These are phyloP conservation scores for Didymella sp. DNA, from an alignment of 2,329 filamentous ascomycete species.

Conservation along the genomic window DNA sequence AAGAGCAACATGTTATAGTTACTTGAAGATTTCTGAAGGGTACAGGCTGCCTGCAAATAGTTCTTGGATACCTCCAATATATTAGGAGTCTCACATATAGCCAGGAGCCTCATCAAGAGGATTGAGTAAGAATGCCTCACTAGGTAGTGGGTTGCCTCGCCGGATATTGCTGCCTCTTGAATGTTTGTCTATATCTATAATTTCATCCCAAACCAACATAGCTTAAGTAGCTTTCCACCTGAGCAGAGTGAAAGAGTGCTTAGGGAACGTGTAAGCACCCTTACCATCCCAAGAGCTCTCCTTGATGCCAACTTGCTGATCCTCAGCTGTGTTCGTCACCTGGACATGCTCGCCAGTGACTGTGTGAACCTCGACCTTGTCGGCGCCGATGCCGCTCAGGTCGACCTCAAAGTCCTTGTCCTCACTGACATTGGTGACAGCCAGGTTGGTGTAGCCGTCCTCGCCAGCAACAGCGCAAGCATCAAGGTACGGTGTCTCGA, in stretches of 20 bases:
- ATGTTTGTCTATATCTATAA: constrained; percentile 1
- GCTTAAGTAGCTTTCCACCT: constrained; percentile 56
- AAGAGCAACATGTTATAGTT: no score
- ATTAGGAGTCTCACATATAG: no score
- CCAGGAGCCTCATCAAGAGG: no score
- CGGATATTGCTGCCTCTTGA: not conserved
- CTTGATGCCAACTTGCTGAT: constrained; percentile 67
- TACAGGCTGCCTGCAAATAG: no score
- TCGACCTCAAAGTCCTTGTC: constrained; percentile 65
- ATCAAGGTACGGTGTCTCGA: constrained; percentile 75
- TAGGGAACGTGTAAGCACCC: constrained; percentile 69
- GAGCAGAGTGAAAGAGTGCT: constrained; percentile 73
- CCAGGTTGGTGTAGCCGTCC: constrained; percentile 68
- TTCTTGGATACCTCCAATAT: no score
- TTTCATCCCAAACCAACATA: no score
- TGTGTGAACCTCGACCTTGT: constrained; percentile 65
- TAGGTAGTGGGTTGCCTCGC: no score
- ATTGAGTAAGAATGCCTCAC: no score
- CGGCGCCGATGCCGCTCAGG: constrained; percentile 61
- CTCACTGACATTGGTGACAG: constrained; percentile 74
- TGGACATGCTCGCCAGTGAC: constrained; percentile 65
- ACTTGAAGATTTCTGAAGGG: no score
- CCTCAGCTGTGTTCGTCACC: constrained; percentile 67
- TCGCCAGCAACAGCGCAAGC: constrained; percentile 67
- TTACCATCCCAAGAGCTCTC: constrained; percentile 70